Percentiles rank a stretch among this genome's conserved stretches.
phyloP scores from a whole-genome alignment of 23 red algal species.

The Chondrus crispus region DNA sequence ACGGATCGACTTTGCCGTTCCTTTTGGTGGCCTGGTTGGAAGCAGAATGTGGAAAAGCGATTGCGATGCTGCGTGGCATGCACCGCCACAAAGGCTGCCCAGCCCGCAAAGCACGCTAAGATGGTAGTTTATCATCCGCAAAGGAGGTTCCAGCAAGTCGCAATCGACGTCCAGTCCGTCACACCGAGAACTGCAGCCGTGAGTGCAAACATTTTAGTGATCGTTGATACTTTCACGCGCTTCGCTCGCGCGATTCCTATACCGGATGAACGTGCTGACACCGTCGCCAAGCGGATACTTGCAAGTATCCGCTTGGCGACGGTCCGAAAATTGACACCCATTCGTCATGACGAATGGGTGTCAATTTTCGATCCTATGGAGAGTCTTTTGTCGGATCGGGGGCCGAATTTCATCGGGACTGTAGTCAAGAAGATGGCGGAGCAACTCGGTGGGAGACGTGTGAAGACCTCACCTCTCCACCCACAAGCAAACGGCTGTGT shows the following conservation, averaged over 20 bases:
- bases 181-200: neutral
- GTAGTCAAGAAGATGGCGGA: neutral
- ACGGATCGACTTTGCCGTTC: no score
- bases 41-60: no score
- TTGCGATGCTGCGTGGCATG: neutral
- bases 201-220: neutral
- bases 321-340: no score
- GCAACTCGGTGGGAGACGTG: neutral
- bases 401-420: neutral
- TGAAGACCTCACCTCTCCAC: neutral
- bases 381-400: neutral
- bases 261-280: neutral
- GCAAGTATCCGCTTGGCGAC: no score
- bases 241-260: neutral
- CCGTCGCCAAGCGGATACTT: neutral
- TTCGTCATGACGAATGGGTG: neutral
- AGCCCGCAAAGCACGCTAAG: neutral
- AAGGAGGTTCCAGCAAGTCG: neutral
- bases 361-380: neutral
- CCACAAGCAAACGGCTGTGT: neutral
- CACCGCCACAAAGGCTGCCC: neutral
- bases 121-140: neutral
- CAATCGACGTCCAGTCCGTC: neutral
- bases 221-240: neutral
- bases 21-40: no score